Conservation (phyloP, 129 eudicot genomes). For the Chrysanthemum lavandulifolium region DNA sequence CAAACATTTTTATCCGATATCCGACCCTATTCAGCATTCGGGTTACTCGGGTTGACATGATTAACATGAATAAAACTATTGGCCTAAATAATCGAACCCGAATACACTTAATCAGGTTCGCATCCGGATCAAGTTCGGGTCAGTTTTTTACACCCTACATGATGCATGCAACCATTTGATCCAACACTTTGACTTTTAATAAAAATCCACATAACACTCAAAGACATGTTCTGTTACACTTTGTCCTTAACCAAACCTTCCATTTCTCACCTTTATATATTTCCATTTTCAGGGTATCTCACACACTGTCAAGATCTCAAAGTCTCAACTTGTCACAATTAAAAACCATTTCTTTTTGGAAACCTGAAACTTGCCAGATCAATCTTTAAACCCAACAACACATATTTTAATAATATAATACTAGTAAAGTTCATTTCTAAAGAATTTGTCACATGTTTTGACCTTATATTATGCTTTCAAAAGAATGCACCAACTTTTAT, state of each 20-base stretch:
- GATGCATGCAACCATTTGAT: neutral
- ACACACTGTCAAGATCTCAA: constrained; percentile 26
- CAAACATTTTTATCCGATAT: too few relatives aligned
- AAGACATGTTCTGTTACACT: neutral
- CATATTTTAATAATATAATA: constrained; percentile 1
- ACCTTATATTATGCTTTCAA: constrained; percentile 38
- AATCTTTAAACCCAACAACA: constrained; percentile 30
- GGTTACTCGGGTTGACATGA: too few relatives aligned
- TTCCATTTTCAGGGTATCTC: constrained; percentile 20
- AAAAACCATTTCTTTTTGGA: constrained; percentile 25
- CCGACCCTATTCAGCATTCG: too few relatives aligned
- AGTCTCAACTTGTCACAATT: constrained; percentile 12
- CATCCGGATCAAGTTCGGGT: too few relatives aligned
- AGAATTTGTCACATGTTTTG: constrained; percentile 53
- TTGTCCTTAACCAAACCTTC: constrained; percentile 25
- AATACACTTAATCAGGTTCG: too few relatives aligned
- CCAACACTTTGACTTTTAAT: neutral
- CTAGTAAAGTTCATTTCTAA: constrained; percentile 16
- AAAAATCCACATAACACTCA: too few relatives aligned
- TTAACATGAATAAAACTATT: too few relatives aligned
- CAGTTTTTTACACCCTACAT: too few relatives aligned
- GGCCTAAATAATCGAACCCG: too few relatives aligned
- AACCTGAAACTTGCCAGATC: constrained; percentile 40
- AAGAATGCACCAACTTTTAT: constrained; percentile 14
- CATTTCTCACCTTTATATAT: constrained; percentile 14